Evolutionary conservation across 305 asterid species (phyloP).

Genomic region (Lippia alba): DNA sequence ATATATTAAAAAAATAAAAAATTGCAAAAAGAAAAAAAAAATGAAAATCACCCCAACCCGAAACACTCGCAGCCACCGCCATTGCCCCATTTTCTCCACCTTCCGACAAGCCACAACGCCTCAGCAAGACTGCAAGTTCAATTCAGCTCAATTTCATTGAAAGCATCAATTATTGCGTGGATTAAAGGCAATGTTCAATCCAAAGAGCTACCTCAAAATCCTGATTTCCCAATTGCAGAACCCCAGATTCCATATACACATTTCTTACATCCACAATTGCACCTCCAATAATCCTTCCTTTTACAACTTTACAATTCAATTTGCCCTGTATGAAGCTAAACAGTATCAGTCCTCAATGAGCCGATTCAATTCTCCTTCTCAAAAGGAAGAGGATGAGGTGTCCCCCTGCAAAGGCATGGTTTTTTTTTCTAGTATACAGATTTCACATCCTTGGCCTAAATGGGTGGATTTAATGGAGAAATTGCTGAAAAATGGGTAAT

Average conservation of each 20-base stretch:
- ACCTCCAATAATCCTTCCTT: constrained; percentile 34
- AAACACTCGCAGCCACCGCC: too few species aligned
- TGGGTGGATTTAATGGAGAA: constrained; percentile 76
- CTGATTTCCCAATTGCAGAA: constrained; percentile 40
- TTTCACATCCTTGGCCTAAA: constrained; percentile 84
- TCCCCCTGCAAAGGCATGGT: constrained; percentile 9
- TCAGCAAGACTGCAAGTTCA: background rate
- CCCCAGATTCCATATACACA: constrained; percentile 33
- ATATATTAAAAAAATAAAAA: too few species aligned
- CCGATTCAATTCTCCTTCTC: constrained; percentile 31
- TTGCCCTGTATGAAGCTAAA: constrained; percentile 62
- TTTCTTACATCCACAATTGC: constrained; percentile 40
- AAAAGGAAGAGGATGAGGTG: constrained; percentile 38
- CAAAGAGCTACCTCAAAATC: constrained; percentile 35
- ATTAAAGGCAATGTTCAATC: constrained; percentile 33
- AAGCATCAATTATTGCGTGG: background rate
- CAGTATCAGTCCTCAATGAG: constrained; percentile 39
- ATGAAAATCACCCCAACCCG: too few species aligned
- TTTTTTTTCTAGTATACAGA: constrained; percentile 31
- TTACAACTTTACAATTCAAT: constrained; percentile 70
- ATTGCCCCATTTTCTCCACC: too few species aligned
- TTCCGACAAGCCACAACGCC: too few species aligned
- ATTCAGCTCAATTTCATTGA: background rate
- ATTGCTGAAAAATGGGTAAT: constrained; percentile 62
- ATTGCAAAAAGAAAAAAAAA: too few species aligned